Base-by-base conservation (phyloP, 768 basidiomycete species). In the Termitomyces sp. region DNA sequence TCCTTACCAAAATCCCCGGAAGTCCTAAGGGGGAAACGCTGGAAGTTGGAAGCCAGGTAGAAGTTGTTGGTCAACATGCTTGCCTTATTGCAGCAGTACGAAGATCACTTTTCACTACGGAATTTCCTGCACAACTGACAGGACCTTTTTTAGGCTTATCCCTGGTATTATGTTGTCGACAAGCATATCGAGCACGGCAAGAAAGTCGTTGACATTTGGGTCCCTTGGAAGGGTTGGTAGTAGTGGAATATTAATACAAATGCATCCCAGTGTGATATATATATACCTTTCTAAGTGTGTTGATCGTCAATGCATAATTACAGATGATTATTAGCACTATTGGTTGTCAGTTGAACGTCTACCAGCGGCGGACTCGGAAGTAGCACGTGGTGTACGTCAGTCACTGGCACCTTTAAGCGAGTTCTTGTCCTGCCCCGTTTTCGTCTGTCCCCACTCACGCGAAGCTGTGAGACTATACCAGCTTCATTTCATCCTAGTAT, bases 191-290 rank as follows among this genome's bases (percentile, higher is more conserved):
- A 75, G 18, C 76, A 72, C 22, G 80, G 80, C 16, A 73, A 71
- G 37, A 76, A 79, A 39, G 85, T 93, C 8, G 83, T 86, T 20
- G 92, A 94, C 70, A 74, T 94, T 30, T 94, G 93, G 93, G 85
- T 93, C 44, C 84, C 91, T 7, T 93, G 91, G 89, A 95, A 93
- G 71, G 92, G 91, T 0, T 94, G 93, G 93, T 95, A 76, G 26
- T 14, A 8, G 36, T 12, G 22, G 7, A 27, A 20, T 9, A 49
- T 3, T 14, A n/a, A n/a, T n/a, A 32, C 18, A 40, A 33, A 8
- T 40, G 7, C 20, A 16, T 50, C 9, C 5, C 26, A 50, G 14
- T 24, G 5, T 5, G 3, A 24, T 3, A 30, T 30, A 30, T 30
- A 30, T 22, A 50, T 50, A 33, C 20, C 49, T 24, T 36, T 9